Conservation (phyloP, 2,329 filamentous ascomycete genomes). For the Talaromyces sp. region DNA sequence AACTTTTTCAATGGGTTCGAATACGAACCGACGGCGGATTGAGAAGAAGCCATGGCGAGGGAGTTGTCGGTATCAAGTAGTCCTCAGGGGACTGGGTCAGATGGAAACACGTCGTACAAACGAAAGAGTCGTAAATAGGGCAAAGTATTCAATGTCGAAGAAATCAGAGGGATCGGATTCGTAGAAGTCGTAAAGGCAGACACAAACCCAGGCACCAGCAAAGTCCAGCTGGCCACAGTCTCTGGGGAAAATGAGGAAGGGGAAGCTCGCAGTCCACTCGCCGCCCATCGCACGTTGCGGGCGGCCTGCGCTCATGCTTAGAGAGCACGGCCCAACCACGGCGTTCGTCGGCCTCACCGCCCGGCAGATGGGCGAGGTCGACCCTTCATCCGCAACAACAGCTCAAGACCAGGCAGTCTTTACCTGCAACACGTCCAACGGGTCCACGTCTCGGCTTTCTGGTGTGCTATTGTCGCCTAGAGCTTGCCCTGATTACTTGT, state of each 20-base stretch:
- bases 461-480: background rate
- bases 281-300: background rate
- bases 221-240: background rate
- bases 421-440: background rate
- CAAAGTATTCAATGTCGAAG: background rate
- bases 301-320: background rate
- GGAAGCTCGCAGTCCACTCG: background rate
- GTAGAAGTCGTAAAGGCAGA: constrained; percentile 10
- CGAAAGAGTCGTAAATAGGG: background rate
- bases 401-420: background rate
- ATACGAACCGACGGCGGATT: constrained; percentile 74
- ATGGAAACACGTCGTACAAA: background rate
- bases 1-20: constrained; percentile 99
- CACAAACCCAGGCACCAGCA: background rate
- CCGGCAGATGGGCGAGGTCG: constrained; percentile 8
- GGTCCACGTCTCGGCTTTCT: background rate
- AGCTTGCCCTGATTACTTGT: background rate
- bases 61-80: constrained; percentile 23
- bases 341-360: background rate
- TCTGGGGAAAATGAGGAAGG: background rate
- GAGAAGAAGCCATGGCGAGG: constrained; percentile 61
- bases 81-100: constrained; percentile 25
- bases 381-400: background rate
- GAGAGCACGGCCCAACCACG: background rate
- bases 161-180: constrained; percentile 3